Base-by-base conservation (phyloP, 2,329 filamentous ascomycete species). In the Diaporthe batatas region DNA sequence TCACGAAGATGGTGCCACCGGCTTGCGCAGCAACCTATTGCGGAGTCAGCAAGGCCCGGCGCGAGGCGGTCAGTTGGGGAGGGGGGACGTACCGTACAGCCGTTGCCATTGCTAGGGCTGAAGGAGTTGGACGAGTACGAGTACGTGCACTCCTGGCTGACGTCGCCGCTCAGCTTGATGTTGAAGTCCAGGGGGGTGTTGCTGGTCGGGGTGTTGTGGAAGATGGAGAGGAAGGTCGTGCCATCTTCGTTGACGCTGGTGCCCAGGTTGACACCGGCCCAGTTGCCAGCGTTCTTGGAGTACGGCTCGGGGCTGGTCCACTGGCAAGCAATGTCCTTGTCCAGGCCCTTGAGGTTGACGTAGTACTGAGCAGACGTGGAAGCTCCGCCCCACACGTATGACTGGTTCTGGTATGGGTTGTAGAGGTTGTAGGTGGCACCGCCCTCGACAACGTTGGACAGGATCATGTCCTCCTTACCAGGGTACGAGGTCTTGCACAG, bases 401-500 rank as follows among this genome's bases (percentile, higher is more conserved):
- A 97, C 67, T 85, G 87, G 64, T 82, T 80, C 74, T 91, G 90
- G 76, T 92, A 84, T 59, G 96, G 93, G 86, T 94, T 96, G 80
- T 93, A 94, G 76, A 99, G 84, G 47, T 86, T 83, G 74, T 90
- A 84, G 34, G 84, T 88, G 64, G 83, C 79, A 73, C 93, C 93
- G 68, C 93, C 84, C 6, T 82, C 76, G 55, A 92, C 87, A 59
- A 95, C 85, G 58, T 70, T 73, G n/a, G 96, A 94, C 73, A 98
- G 89, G 70, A 93, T 94, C 91, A 98, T 96, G 78, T 88, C 88
- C 86, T 99, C 96, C 73, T 91, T 95, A 80, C 95, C 96, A 75
- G 96, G 96, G 84, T 99, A 99, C 82, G 98, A 95, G 76, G 96
- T 98, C 82, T 94, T 94, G 90, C 96, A 99, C 77, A 97, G 89